These are phyloP conservation scores for Podospora australis DNA, from an alignment of 495 filamentous ascomycete genomes.

Conservation along the genomic window DNA sequence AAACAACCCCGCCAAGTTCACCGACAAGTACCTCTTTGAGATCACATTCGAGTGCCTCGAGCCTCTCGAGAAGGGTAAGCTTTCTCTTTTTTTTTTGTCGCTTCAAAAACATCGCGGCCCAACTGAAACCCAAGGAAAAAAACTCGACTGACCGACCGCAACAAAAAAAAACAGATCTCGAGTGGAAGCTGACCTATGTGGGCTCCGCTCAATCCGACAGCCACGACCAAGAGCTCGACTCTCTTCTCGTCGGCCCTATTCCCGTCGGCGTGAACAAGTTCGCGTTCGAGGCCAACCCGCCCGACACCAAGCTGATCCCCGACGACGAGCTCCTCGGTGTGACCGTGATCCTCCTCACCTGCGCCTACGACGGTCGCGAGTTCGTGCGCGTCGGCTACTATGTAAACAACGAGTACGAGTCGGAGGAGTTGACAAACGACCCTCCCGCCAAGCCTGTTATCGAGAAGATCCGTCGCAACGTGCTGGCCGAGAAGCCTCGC, in stretches of 20 bases:
- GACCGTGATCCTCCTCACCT: slow-evolving; percentile 92
- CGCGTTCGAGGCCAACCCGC: slow-evolving; percentile 91
- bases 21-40: slow-evolving; percentile 85
- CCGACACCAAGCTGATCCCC: slow-evolving; percentile 82
- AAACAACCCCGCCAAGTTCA: slow-evolving; percentile 93
- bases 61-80: slow-evolving; percentile 74
- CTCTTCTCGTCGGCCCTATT: slow-evolving; percentile 90
- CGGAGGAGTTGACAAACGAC: slow-evolving; percentile 77
- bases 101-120: not conserved
- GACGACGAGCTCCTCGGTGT: slow-evolving; percentile 92
- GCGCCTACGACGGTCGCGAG: slow-evolving; percentile 91
- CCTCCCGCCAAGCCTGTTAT: slow-evolving; percentile 87
- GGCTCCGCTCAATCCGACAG: slow-evolving; percentile 96
- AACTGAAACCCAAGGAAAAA: too few species aligned
- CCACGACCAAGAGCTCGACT: slow-evolving; percentile 97
- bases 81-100: not conserved
- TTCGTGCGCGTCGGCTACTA: slow-evolving; percentile 99
- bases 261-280: slow-evolving; percentile 98
- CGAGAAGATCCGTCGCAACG: slow-evolving; percentile 83
- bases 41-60: slow-evolving; percentile 99
- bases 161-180: slow-evolving; percentile 62
- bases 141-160: too few species aligned
- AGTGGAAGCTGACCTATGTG: slow-evolving; percentile 99
- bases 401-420: slow-evolving; percentile 97
- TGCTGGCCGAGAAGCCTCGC: slow-evolving; percentile 93